Base-by-base conservation (phyloP, 169 alveolate genomes). In the Plasmodium vinckei region DNA sequence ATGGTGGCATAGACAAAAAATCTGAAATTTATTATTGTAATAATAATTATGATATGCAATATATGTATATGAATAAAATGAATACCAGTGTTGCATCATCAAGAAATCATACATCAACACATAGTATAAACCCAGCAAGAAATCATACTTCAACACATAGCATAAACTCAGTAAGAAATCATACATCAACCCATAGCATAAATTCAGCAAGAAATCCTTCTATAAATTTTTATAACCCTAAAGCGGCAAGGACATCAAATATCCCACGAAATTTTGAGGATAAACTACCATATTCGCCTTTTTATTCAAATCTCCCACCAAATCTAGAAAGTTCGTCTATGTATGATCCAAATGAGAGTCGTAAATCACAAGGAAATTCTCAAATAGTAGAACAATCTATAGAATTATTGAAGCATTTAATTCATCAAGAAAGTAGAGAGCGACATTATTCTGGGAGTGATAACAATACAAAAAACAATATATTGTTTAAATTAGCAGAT, bases 321-420 rank as follows among this genome's bases (percentile, higher is more conserved):
- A 79, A 64, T 53, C n/a, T 79, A 25, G 75, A 65, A 15, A 79
- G 23, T 47, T n/a, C 46, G 12, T 27, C 89, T 9, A 64, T 65
- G 39, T 57, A 56, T 39, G 89, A 79, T 15, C 17, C 82, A 51
- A 46, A 64, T 79, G 89, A 79, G 13, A 79, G 70, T 59, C 64
- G 47, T 57, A 82, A 82, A 65, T 67, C 90, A 59, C 90, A 67
- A 59, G 72, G 53, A 1, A 82, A 82, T 49, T 82, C 82, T 44
- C 90, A 59, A 46, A 82, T 82, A 44, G 90, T 82, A 9, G 90
- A 82, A 25, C 90, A 82, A 33, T 82, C 90, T n/a, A 59, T 82
- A 53, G 90, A 82, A 42, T 67, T 82, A 53, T 60, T 82, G n/a
- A 82, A 82, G 65, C 90, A 82, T 82, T 59, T 82, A 39, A 71